Evolutionary conservation across 768 basidiomycete genomes (phyloP), one percentile per base, ranked within the genome.

Genomic region (Austroboletus eburneus): DNA sequence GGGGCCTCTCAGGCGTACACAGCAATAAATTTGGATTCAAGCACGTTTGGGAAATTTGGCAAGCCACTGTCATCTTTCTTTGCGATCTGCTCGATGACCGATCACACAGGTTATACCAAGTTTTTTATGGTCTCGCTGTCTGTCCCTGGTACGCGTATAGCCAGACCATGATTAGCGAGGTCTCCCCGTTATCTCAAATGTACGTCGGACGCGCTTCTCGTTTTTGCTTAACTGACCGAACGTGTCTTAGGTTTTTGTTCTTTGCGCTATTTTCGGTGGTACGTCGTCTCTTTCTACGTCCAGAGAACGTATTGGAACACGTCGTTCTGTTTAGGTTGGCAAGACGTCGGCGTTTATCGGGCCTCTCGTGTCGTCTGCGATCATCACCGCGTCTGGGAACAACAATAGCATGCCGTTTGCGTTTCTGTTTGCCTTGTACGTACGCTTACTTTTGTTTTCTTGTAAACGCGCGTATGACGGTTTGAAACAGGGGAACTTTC

Each of bases 91-190:
- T 17, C 24, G 9, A 5, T 39, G 3, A 8, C 41, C 32, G 18
- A n/a, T n/a, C 38, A 2, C 30, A 1, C 45, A 85, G 83, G 84
- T 51, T 78, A 24, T 86, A 84, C 57, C 83, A 85, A 55, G 81
- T 73, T 10, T 83, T 77, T 58, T 86, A 82, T 55, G 85, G 84
- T 14, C 65, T 88, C 23, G 72, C 85, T 76, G 81, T 85, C 4
- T 86, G 85, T 54, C 85, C 85, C 3, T 87, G 85, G 84, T 87
- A 86, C 59, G 84, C 85, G 36, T 86, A 87, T 58, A 85, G 85
- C 59, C 83, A 87, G 62, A 87, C 84, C 1, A 84, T 88, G 87
- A 88, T 88, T 49, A 83, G 79, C 61, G 84, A 89, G 54, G 85
- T 89, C 22, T 84, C 80, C 33, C 83, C 81, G 32, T 64, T 80